phyloP scores from a whole-genome alignment of 2,329 filamentous ascomycete species.

The Beauveria scarabaeidicola region DNA sequence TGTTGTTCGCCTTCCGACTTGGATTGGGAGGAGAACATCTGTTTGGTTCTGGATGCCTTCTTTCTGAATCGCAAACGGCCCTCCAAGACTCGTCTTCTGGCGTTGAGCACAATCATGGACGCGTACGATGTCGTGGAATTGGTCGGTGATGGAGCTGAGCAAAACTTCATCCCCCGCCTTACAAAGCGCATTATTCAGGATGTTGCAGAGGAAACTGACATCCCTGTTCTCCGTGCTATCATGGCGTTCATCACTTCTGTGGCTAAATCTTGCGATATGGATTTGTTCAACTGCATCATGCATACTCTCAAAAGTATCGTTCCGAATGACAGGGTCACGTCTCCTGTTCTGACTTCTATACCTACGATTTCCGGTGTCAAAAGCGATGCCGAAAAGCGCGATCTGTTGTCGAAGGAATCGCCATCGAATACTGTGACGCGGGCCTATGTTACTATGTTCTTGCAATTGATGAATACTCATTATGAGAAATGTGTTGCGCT shows the following conservation, averaged over 20 bases:
- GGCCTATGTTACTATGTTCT: constrained; percentile 68
- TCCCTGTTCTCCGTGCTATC: constrained; percentile 54
- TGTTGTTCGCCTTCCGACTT: constrained; percentile 64
- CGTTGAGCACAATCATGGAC: constrained; percentile 52
- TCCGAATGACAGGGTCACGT: constrained; percentile 37
- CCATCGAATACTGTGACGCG: constrained; percentile 62
- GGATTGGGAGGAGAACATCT: constrained; percentile 58
- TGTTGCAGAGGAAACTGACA: constrained; percentile 55
- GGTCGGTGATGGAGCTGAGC: constrained; percentile 49
- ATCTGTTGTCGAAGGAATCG: constrained; percentile 31
- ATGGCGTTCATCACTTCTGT: constrained; percentile 58
- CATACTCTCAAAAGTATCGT: constrained; percentile 44
- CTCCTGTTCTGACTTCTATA: constrained; percentile 28
- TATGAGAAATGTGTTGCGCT: constrained; percentile 54
- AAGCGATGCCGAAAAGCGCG: constrained; percentile 13
- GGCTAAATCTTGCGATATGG: constrained; percentile 48
- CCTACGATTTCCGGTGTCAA: constrained; percentile 19
- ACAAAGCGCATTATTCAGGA: constrained; percentile 53
- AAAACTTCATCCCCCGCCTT: constrained; percentile 48
- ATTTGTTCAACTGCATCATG: constrained; percentile 51
- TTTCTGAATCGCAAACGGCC: constrained; percentile 54
- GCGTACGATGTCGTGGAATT: constrained; percentile 51
- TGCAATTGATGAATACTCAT: constrained; percentile 60
- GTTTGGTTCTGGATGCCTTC: constrained; percentile 52
- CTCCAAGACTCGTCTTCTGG: constrained; percentile 52